A percentile compares a stretch with the other conserved stretches of the same genome.
These are phyloP conservation scores for Aspergillus egyptiacus DNA, from an alignment of 495 filamentous ascomycete species.

Conservation along the genomic window DNA sequence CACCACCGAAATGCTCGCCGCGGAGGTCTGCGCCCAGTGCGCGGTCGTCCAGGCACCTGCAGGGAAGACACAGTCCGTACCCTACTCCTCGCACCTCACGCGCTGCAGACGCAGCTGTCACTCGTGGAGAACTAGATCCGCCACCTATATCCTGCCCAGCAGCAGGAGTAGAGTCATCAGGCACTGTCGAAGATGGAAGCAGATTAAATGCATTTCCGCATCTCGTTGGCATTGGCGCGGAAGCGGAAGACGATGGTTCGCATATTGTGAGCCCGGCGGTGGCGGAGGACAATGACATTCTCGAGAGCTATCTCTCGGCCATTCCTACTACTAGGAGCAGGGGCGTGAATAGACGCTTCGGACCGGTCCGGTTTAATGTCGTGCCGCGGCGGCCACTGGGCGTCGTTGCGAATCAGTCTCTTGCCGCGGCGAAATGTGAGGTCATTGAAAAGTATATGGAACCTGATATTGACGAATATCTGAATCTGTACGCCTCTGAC, in stretches of 20 bases:
- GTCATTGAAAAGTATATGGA: conserved; percentile 37
- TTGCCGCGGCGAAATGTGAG: conserved; percentile 29
- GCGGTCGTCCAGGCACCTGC: not conserved
- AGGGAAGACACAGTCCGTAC: not conserved
- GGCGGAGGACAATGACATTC: conserved; percentile 26
- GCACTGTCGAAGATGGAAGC: not conserved
- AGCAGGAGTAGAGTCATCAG: not conserved
- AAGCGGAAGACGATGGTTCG: conserved; percentile 19
- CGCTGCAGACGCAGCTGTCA: not conserved
- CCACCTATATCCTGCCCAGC: not conserved
- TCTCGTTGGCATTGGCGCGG: conserved; percentile 14
- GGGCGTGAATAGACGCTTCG: conserved; percentile 46
- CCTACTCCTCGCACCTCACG: not conserved
- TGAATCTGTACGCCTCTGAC: conserved; percentile 25
- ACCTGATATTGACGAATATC: conserved; percentile 25
- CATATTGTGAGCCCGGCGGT: conserved; percentile 33
- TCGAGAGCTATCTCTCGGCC: conserved; percentile 27
- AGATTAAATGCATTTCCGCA: conserved; percentile 7
- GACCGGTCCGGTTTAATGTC: conserved; percentile 51
- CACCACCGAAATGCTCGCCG: conserved; percentile 1
- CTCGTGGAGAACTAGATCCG: not conserved
- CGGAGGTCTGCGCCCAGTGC: conserved; percentile 12
- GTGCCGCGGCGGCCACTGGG: conserved; percentile 44
- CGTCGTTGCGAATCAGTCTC: conserved; percentile 21
- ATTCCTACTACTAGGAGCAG: conserved; percentile 5